Base-by-base conservation (phyloP, 768 basidiomycete species). In the Brasilioporus rufonigricans region DNA sequence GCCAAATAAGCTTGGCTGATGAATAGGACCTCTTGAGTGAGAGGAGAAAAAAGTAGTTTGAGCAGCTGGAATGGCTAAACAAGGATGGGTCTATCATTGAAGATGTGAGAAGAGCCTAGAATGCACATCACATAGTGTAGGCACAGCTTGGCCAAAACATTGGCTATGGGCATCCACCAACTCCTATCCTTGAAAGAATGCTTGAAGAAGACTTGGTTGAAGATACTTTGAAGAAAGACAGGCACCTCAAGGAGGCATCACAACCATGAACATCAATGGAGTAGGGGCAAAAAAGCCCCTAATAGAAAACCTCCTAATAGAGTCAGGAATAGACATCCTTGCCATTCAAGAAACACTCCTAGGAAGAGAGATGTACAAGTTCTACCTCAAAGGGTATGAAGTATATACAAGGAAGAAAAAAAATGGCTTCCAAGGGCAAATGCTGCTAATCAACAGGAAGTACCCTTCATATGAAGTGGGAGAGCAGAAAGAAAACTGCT, bases 1-100 rank as follows among this genome's bases (percentile, higher is more conserved):
- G 5, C 12, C 1, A 0, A 2, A 5, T 13, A 6, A 43, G 26
- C 29, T 33, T 11, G 2, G 2, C 1, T 0, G 1, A 1, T 1
- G 21, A 31, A 0, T 12, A 16, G 2, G 31, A 51, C 13, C 41
- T 44, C 8, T 6, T 41, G 0, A 51, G 50, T n/a, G 23, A 51
- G 10, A 51, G 5, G 6, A 18, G 50, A 1, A 23, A 18, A 18
- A 40, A 44, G 23, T 16, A n/a, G 4, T 51, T 51, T 9, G 29
- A 18, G 7, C 16, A 44, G 12, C 18, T 16, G 8, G 32, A 51
- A 5, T 51, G 40, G 31, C 1, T 43, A 24, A 16, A 50, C 40
- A 43, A 19, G 23, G 7, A 33, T 13, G 31, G 18, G 4, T 11
- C 19, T 13, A n/a, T 40, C 38, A 2, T 43, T 6, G 31, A 43